Base-by-base conservation (phyloP, 2,329 filamentous ascomycete genomes). In the Furcasterigmium sp. region DNA sequence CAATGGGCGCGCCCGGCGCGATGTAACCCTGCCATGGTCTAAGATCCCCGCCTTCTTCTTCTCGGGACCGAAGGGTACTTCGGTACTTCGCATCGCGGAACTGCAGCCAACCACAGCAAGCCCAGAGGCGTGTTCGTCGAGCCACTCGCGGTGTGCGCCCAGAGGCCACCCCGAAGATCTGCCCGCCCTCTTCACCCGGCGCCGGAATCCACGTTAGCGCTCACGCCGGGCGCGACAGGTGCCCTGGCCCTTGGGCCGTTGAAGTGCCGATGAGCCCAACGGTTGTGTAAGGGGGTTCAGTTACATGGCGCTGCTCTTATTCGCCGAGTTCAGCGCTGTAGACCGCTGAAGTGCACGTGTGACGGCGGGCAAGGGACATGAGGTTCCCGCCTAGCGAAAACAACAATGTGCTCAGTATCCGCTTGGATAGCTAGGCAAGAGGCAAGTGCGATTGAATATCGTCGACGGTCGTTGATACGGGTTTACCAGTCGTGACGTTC, bases 31-130 rank as follows among this genome's bases (percentile, higher is more conserved):
- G 32, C 32, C 17, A 17, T n/a, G 32, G 18, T 35, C 5, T 7
- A 35, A 17, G 32, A 18, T 35, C 32, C 32, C 32, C 11, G 15
- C 18, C 23, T 15, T 14, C 38, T 21, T 40, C 26, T 25, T 17
- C 20, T 40, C 38, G 38, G 38, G 38, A 40, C 38, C 38, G 38
- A 40, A 34, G 38, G 38, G 21, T 29, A 40, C 38, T 15, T 30
- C 10, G 26, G 38, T 18, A 40, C 38, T 32, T 21, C 9, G 17
- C 3, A 10, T n/a, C 28, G 38, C 38, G 26, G 28, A 30, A 18
- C 18, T 17, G 28, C 8, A 17, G n/a, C 32, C 32, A 35, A 35
- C 18, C n/a, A 35, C 17, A 17, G 32, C 32, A 17, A 11, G 17
- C 17, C 15, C 15, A 35, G 32, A 18, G 15, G 9, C n/a, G n/a